Conservation (phyloP, 2,329 filamentous ascomycete genomes). For the Sphaerulina vaccinii region DNA sequence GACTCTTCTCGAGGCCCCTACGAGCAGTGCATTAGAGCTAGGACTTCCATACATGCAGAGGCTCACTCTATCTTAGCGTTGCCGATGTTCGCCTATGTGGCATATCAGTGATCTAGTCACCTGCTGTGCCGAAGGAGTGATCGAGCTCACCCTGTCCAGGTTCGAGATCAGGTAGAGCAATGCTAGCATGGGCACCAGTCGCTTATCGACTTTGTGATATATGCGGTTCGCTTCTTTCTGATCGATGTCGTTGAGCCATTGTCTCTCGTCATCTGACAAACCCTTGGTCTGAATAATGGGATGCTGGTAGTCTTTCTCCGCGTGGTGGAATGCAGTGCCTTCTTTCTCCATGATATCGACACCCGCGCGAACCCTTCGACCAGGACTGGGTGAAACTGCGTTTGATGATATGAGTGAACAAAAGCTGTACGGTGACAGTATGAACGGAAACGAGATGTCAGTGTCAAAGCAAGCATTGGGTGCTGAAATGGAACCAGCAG, state of each 20-base stretch:
- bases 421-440: too few species aligned
- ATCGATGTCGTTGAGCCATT: conserved; percentile 26
- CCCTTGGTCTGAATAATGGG: conserved; percentile 23
- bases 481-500: too few species aligned
- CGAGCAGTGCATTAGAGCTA: background rate
- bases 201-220: conserved; percentile 36
- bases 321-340: conserved; percentile 18
- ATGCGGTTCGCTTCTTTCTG: conserved; percentile 36
- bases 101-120: background rate
- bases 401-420: too few species aligned
- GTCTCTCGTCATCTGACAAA: conserved; percentile 24
- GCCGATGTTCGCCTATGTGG: conserved; percentile 50
- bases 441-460: too few species aligned
- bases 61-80: conserved; percentile 51
- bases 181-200: conserved; percentile 30
- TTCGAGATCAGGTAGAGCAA: conserved; percentile 48
- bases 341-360: conserved; percentile 22
- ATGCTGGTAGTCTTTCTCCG: conserved; percentile 15
- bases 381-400: conserved; percentile 10
- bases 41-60: background rate
- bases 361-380: conserved; percentile 10
- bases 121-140: background rate
- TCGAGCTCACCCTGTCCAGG: conserved; percentile 37
- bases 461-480: too few species aligned
- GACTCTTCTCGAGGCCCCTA: conserved; percentile 46